Base-by-base conservation (phyloP, 768 basidiomycete genomes). In the Leccinum ochraceum region DNA sequence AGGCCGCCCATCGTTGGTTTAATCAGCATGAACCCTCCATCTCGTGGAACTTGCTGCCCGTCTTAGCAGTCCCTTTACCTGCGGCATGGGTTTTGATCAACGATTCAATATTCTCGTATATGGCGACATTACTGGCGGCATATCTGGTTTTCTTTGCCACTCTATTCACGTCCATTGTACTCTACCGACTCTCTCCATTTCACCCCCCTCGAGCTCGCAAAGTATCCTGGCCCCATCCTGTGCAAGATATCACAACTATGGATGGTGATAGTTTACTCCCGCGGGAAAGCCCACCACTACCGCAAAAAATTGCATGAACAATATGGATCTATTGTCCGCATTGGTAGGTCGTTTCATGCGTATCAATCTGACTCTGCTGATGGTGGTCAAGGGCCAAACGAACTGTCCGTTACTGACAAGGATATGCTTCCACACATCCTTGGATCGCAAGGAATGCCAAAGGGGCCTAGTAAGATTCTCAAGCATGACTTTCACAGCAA, bases 121-220 rank as follows among this genome's bases (percentile, higher is more conserved):
- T 7, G 20, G 26, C 5, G 1, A 56, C 68, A 6, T 4, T 65
- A 53, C 34, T 70, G 20, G 26, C 14, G 26, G 60, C 59, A 2
- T 73, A 68, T 52, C 36, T 39, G 14, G 24, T 55, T 42, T 71
- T 70, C 48, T 61, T 73, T 32, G 11, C 39, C 13, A 61, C 68
- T 6, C 50, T 75, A 3, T 62, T 66, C 34, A 30, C 48, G 6
- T 77, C 77, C 1, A 74, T 76, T 32, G 59, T 67, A 4, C 39
- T 66, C 5, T 78, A 78, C 64, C 76, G 78, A 37, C 61, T 79
- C n/a, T 78, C 78, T 2, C 68, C 76, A 5, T 72, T 68, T 59
- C 77, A 79, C 34, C 76, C 77, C 26, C 72, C 24, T 24, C 22
- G 22, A 22, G 22, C 22, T 78, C 24, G 74, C 78, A 10, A 66